Base-by-base conservation (phyloP, 2,329 filamentous ascomycete genomes). In the Trichoderma harzianum region DNA sequence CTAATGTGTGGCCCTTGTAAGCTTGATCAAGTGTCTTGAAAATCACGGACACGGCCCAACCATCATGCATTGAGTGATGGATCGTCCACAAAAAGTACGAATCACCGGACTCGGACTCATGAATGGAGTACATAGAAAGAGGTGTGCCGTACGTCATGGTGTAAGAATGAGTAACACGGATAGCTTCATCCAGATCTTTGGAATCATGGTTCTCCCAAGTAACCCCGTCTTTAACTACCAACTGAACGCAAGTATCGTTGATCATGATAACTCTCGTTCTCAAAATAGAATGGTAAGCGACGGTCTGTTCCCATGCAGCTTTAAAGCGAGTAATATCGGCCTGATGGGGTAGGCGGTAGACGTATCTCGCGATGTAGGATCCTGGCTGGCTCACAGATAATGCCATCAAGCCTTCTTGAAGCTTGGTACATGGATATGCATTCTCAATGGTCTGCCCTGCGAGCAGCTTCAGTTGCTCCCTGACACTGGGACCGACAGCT, bases 401-500 rank as follows among this genome's bases (percentile, higher is more conserved):
- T 0, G 80, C 78, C 60, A 84, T 77, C 3, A 84, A 76, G 1
- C 80, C 81, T 73, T 82, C 81, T 58, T 84, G 83, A 2, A 84
- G 76, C 7, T 79, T 76, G 10, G 80, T 80, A 75, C 81, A 83
- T 2, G 82, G 83, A 53, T 81, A 84, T 1, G 80, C 74, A 64
- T 84, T 80, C 30, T 79, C 66, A 18, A 80, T 70, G 2, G 51
- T 30, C 58, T 60, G 32, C 7, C 28, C 18, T n/a, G 10, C 16
- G 11, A 43, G 14, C 12, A 72, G 43, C 1, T 51, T 51, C 3
- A 61, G 39, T 12, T 72, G 55, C 28, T 47, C 18, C 11, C 26
- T 55, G 10, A 53, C 21, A 34, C 2, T 34, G 3, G 28, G 1
- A 6, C 53, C 18, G 4, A 28, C 8, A 18, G 26, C 62, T 7